Conservation (phyloP, 306 rosid species). For the Trichosanthes truncata region DNA sequence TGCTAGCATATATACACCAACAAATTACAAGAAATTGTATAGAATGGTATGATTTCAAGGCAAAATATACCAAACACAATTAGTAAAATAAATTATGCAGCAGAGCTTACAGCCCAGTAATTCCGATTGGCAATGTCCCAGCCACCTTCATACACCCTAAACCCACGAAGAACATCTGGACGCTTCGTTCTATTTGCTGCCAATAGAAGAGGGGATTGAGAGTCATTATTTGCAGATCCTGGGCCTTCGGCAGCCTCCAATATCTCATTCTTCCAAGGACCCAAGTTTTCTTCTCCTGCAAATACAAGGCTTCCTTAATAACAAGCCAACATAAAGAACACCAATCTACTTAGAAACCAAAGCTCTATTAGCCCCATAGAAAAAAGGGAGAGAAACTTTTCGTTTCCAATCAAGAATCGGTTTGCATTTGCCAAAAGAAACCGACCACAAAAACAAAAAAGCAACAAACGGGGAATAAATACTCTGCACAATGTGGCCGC, state of each 20-base stretch:
- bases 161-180: conserved; percentile 65
- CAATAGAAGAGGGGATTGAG: conserved; percentile 46
- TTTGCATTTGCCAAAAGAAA: not conserved
- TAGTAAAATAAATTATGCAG: conserved; percentile 1
- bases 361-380: not conserved
- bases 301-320: not conserved
- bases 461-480: not conserved
- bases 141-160: conserved; percentile 60
- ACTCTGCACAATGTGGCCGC: not conserved
- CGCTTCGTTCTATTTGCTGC: conserved; percentile 79
- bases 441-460: not conserved
- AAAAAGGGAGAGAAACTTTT: not conserved
- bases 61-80: not conserved
- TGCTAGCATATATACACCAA: not conserved
- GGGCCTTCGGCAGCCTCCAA: conserved; percentile 49
- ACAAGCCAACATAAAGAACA: not conserved
- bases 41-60: not conserved
- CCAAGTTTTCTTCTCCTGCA: conserved; percentile 56
- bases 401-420: not conserved
- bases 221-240: conserved; percentile 36
- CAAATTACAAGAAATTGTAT: not conserved
- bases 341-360: not conserved
- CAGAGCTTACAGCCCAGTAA: conserved; percentile 90
- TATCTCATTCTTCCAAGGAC: conserved; percentile 59
- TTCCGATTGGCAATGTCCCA: conserved; percentile 76